Percentiles rank a stretch among this genome's conserved stretches.
Evolutionary conservation across 345 rosid species (phyloP).

Genomic region (Melaleuca quinquenervia): DNA sequence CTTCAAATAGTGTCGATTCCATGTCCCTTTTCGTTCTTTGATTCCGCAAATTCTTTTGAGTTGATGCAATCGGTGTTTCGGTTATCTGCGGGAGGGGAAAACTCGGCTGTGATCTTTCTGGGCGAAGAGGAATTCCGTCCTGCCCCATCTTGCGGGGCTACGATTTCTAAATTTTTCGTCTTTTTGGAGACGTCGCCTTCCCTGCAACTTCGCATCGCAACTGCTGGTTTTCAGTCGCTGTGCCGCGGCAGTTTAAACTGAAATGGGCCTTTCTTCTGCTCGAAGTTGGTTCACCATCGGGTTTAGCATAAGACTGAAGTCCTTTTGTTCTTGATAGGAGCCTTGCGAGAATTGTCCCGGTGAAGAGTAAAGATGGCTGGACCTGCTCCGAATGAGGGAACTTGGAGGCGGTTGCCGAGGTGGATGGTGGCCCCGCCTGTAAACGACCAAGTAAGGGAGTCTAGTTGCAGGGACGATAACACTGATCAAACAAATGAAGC

Average conservation of each 20-base stretch:
- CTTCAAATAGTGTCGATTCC: background rate
- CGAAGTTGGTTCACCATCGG: background rate
- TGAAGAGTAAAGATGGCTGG: background rate
- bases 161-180: background rate
- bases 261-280: background rate
- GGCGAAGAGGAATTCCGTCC: background rate
- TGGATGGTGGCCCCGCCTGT: conserved; percentile 17
- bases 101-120: no score
- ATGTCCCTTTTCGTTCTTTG: background rate
- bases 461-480: background rate
- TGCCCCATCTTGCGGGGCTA: background rate
- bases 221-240: background rate
- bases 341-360: background rate
- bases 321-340: background rate
- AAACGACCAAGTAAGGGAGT: background rate
- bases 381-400: background rate
- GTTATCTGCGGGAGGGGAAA: background rate
- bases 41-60: background rate
- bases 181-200: background rate
- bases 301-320: background rate
- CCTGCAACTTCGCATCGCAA: background rate
- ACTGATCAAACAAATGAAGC: background rate
- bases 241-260: background rate
- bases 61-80: background rate
- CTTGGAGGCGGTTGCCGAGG: conserved; percentile 19